Conservation (phyloP, 306 rosid genomes). For the Lathyrus aphaca region DNA sequence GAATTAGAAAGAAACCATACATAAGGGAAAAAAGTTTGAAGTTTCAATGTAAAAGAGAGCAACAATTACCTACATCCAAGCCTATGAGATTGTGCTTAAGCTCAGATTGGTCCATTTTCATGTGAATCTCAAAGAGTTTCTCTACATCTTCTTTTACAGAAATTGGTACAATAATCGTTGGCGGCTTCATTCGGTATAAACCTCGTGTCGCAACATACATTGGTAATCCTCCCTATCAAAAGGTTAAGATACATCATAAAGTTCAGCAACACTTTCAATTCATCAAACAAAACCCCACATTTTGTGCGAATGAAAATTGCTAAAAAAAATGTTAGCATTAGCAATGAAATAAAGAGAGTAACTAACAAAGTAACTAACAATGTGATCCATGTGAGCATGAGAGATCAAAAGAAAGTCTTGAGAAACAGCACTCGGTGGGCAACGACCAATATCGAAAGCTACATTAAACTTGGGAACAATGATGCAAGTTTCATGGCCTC, state of each 20-base stretch:
- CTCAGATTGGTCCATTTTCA: too few relatives aligned
- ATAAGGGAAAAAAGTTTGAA: too few relatives aligned
- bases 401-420: constrained; percentile 83
- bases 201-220: constrained; percentile 68
- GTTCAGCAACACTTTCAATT: constrained; percentile 8
- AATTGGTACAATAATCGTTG: too few relatives aligned
- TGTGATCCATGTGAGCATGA: constrained; percentile 98
- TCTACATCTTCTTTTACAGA: too few relatives aligned
- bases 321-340: background rate
- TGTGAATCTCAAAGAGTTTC: too few relatives aligned
- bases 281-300: background rate
- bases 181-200: too few relatives aligned
- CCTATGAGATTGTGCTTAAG: too few relatives aligned
- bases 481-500: constrained; percentile 94
- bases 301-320: background rate
- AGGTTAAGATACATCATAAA: background rate
- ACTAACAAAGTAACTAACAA: constrained; percentile 48
- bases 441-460: constrained; percentile 91
- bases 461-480: constrained; percentile 71
- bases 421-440: constrained; percentile 83
- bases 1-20: too few relatives aligned
- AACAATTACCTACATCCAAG: too few relatives aligned
- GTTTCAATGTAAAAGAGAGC: too few relatives aligned
- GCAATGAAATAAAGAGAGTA: constrained; percentile 3
- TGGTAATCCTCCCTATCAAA: constrained; percentile 85